These are phyloP conservation scores for Acacia pycnantha DNA, from an alignment of 331 rosid genomes.

Conservation along the genomic window DNA sequence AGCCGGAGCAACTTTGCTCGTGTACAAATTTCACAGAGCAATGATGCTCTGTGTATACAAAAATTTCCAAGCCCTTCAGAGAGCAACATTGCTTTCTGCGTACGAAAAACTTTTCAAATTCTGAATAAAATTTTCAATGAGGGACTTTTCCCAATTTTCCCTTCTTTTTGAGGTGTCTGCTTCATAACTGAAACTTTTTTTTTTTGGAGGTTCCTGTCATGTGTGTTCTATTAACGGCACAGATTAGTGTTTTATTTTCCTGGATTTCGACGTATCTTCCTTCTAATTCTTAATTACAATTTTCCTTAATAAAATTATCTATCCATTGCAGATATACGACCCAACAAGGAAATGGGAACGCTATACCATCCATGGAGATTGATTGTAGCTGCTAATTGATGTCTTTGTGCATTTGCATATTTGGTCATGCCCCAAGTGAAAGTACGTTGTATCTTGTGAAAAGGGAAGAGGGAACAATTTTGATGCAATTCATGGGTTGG, in stretches of 20 bases:
- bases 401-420: slow-evolving; percentile 10
- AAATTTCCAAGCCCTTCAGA: too few relatives aligned
- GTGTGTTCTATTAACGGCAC: not conserved
- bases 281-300: not conserved
- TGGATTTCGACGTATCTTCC: not conserved
- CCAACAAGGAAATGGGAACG: slow-evolving; percentile 95
- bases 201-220: not conserved
- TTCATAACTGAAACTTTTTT: not conserved
- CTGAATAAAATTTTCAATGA: too few relatives aligned
- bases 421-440: not conserved
- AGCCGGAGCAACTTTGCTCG: too few relatives aligned
- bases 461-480: not conserved
- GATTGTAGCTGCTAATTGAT: slow-evolving; percentile 30
- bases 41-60: too few relatives aligned
- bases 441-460: not conserved
- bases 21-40: too few relatives aligned
- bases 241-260: not conserved
- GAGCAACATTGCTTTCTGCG: too few relatives aligned
- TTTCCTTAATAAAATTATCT: not conserved
- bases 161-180: not conserved
- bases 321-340: slow-evolving; percentile 70
- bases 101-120: too few relatives aligned
- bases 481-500: not conserved
- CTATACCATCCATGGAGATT: slow-evolving; percentile 93
- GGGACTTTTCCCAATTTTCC: too few relatives aligned